Percentiles rank a stretch among this genome's conserved stretches.
phyloP scores from a whole-genome alignment of 139 green algal genomes.

The Gonium pectorale region DNA sequence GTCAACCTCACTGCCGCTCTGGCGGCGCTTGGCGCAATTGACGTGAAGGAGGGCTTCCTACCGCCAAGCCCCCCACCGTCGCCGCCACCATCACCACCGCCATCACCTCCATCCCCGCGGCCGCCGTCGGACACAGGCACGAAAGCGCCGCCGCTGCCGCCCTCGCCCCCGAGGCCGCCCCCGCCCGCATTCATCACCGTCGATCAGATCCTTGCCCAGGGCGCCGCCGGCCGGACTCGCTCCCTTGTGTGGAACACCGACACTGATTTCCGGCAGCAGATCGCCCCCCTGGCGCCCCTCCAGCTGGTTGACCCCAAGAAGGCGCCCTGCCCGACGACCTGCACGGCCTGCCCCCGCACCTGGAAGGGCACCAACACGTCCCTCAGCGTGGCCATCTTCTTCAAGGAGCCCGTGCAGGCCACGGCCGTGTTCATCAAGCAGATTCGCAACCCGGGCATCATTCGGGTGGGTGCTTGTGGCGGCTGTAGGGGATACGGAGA shows the following conservation, averaged over 20 bases:
- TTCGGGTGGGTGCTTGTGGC: neutral
- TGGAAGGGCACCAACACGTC: neutral
- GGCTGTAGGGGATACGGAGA: neutral
- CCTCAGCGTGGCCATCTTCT: neutral
- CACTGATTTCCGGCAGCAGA: neutral
- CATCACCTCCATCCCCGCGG: neutral
- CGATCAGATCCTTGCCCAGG: neutral
- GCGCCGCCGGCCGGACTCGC: neutral
- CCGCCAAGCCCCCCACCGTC: neutral
- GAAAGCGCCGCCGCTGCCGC: neutral
- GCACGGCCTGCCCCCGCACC: neutral
- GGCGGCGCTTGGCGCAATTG: neutral
- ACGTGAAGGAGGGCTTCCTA: neutral
- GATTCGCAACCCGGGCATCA: neutral
- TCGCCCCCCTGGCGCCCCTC: neutral
- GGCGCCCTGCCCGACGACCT: neutral
- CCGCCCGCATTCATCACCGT: neutral
- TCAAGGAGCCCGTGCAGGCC: conserved; percentile 20
- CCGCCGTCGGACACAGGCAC: no score
- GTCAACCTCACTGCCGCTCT: neutral
- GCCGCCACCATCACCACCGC: neutral
- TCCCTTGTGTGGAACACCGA: neutral
- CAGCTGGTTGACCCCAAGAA: conserved; percentile 26
- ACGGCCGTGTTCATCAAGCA: neutral
- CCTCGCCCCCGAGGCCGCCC: neutral